phyloP scores from a whole-genome alignment of 2,329 filamentous ascomycete genomes.

The Hypoxylon sp. region DNA sequence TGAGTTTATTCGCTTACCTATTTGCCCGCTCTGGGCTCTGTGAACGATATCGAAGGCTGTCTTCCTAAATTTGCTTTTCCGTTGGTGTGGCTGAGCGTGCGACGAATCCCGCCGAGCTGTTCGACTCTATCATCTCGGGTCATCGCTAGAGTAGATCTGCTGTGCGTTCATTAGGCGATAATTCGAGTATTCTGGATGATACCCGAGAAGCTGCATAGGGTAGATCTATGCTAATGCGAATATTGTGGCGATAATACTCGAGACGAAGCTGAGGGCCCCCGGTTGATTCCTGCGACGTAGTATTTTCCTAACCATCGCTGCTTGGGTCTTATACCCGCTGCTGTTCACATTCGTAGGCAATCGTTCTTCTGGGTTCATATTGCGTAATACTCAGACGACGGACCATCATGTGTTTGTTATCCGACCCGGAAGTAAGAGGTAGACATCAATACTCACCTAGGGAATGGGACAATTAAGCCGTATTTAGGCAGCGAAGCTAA shows the following conservation, averaged over 20 bases:
- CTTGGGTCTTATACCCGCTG: neutral
- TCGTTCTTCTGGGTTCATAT: conserved; percentile 12
- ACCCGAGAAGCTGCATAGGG: no score
- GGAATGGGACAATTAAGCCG: neutral
- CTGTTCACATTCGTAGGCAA: neutral
- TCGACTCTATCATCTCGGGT: conserved; percentile 40
- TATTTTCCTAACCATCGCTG: neutral
- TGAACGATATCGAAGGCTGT: conserved; percentile 28
- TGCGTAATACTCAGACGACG: conserved; percentile 7
- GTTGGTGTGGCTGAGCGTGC: conserved; percentile 13
- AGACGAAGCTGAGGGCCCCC: neutral
- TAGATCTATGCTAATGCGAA: neutral
- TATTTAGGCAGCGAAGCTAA: conserved; percentile 7
- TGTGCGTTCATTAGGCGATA: conserved; percentile 26
- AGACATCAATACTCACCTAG: conserved; percentile 15
- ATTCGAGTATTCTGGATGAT: conserved; percentile 13
- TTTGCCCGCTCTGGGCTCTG: conserved; percentile 33
- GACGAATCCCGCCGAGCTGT: conserved; percentile 38
- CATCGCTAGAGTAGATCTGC: conserved; percentile 37
- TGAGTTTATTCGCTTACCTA: conserved; percentile 21
- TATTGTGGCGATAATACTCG: neutral
- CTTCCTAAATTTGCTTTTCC: conserved; percentile 30
- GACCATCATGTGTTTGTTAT: neutral
- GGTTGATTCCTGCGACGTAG: neutral
- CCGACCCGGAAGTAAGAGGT: neutral